Conservation (phyloP, 208 protist species). For the Crithidia sp. region DNA sequence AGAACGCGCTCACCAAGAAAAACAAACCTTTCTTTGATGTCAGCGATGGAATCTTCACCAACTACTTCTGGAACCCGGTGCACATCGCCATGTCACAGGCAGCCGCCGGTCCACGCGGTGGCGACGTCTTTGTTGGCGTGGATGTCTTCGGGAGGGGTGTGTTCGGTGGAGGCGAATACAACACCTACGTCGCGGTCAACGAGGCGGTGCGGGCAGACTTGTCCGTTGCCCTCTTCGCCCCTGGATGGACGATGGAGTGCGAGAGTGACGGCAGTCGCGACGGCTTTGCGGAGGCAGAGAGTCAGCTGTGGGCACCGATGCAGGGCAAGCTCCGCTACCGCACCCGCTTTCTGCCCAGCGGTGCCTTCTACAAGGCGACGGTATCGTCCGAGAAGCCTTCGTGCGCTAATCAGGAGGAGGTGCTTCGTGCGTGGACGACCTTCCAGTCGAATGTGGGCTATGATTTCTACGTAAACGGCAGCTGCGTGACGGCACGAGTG, state of each 20-base stretch:
- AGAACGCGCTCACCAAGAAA: slow-evolving; percentile 75
- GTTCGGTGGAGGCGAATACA: slow-evolving; percentile 81
- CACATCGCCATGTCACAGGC: slow-evolving; percentile 36
- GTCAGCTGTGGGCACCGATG: slow-evolving; percentile 57
- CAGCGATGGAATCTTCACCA: slow-evolving; percentile 87
- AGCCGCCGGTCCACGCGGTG: slow-evolving; percentile 35
- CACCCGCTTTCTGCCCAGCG: neutral
- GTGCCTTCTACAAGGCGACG: neutral
- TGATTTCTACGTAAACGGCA: slow-evolving; percentile 59
- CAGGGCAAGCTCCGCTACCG: slow-evolving; percentile 43
- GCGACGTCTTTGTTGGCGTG: slow-evolving; percentile 82
- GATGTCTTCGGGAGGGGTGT: slow-evolving; percentile 86
- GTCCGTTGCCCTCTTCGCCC: slow-evolving; percentile 91
- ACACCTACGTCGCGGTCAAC: slow-evolving; percentile 53
- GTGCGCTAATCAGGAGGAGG: neutral
- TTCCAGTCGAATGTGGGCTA: slow-evolving; percentile 63
- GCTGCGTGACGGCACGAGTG: slow-evolving; percentile 12
- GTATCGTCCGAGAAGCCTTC: neutral
- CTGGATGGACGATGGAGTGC: slow-evolving; percentile 85
- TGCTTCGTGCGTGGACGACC: slow-evolving; percentile 45
- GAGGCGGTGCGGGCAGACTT: slow-evolving; percentile 31
- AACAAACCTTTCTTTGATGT: slow-evolving; percentile 89
- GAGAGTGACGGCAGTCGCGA: slow-evolving; percentile 47
- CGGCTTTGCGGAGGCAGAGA: slow-evolving; percentile 54
- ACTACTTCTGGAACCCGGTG: slow-evolving; percentile 88